Evolutionary conservation across 345 rosid genomes (phyloP).

Genomic region (Dipteronia dyeriana): DNA sequence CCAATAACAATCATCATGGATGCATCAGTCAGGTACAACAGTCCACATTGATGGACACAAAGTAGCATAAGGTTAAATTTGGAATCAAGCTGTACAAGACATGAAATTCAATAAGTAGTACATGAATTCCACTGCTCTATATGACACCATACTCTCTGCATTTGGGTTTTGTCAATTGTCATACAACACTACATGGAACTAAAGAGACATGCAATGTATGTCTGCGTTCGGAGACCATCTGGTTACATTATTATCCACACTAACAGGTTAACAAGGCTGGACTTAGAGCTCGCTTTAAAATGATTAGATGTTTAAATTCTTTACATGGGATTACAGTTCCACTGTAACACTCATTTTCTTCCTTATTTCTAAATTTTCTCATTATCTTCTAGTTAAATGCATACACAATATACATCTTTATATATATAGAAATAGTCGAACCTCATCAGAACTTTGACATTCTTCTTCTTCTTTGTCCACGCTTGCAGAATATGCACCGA

Average conservation of each 20-base stretch:
- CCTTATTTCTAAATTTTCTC: not conserved
- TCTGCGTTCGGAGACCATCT: no score
- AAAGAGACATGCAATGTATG: no score
- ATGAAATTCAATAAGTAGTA: not conserved
- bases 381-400: not conserved
- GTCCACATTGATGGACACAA: not conserved
- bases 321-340: not conserved
- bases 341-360: not conserved
- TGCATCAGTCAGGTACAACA: not conserved
- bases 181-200: no score
- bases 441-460: conserved; percentile 57
- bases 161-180: no score
- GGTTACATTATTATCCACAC: not conserved
- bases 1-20: not conserved
- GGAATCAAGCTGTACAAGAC: not conserved
- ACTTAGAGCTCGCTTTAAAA: not conserved
- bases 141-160: no score
- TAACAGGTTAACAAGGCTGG: not conserved
- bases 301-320: no score
- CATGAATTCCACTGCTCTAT: not conserved
- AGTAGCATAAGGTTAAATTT: not conserved
- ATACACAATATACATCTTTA: not conserved
- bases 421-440: not conserved
- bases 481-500: conserved; percentile 76
- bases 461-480: conserved; percentile 52